phyloP scores from a whole-genome alignment of 108 stramenopile genomes.

The Pseudonitzschia delicatissima region DNA sequence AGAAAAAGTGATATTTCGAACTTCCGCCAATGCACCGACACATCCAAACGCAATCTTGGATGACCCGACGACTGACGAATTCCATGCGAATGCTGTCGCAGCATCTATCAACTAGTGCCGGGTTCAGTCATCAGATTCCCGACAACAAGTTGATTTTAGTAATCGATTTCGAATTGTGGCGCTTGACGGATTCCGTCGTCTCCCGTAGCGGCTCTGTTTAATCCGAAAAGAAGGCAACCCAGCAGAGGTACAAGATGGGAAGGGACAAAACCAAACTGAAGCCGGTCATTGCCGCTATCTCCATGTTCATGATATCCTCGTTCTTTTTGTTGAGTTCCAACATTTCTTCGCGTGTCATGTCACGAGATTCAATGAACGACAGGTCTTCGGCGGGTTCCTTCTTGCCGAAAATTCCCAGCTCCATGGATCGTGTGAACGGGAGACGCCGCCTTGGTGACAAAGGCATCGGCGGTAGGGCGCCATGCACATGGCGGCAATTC shows the following conservation, averaged over 20 bases:
- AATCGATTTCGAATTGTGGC: too few relatives aligned
- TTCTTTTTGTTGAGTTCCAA: slow-evolving; percentile 53
- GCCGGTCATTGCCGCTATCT: slow-evolving; percentile 72
- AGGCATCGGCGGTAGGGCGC: neutral
- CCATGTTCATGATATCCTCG: slow-evolving; percentile 80
- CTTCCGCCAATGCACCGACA: too few relatives aligned
- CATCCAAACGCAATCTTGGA: too few relatives aligned
- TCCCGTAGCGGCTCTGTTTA: too few relatives aligned
- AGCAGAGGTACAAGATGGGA: slow-evolving; percentile 85
- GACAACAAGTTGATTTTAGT: too few relatives aligned
- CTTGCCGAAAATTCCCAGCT: slow-evolving; percentile 44
- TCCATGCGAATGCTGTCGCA: too few relatives aligned
- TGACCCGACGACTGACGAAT: too few relatives aligned
- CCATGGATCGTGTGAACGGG: neutral
- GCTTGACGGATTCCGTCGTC: neutral
- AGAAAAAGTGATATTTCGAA: too few relatives aligned
- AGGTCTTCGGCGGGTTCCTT: slow-evolving; percentile 66
- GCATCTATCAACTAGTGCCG: too few relatives aligned
- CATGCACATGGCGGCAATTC: neutral
- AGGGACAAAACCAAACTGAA: slow-evolving; percentile 68
- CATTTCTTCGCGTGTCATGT: slow-evolving; percentile 87
- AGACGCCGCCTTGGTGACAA: neutral
- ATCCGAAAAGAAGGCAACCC: slow-evolving; percentile 87
- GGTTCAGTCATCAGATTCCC: too few relatives aligned
- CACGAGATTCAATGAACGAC: slow-evolving; percentile 65